Conservation (phyloP, 2,329 filamentous ascomycete genomes). For the Claviceps africana region DNA sequence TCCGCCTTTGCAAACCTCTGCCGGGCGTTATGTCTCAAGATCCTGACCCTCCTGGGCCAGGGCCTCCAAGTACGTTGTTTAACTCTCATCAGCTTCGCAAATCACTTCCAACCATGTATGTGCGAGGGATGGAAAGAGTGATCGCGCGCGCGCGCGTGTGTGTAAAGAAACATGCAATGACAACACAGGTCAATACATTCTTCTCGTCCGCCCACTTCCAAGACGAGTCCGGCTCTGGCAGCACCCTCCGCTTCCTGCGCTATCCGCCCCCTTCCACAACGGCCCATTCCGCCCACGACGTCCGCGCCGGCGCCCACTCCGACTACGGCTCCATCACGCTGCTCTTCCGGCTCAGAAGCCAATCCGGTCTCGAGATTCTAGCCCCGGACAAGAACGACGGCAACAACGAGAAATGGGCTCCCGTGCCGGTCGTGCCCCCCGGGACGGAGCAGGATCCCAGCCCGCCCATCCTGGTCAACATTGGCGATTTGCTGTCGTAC, state of each 20-base stretch:
- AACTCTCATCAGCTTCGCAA: not conserved
- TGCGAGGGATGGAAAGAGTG: no score
- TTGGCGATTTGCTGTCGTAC: conserved; percentile 57
- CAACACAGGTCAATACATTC: conserved; percentile 31
- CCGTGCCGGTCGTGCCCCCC: conserved; percentile 52
- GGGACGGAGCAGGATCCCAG: conserved; percentile 42
- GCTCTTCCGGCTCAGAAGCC: conserved; percentile 76
- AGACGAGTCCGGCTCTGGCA: conserved; percentile 33
- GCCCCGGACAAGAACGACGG: conserved; percentile 27
- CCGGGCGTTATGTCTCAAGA: conserved; percentile 53
- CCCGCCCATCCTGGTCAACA: conserved; percentile 70
- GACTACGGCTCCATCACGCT: conserved; percentile 64
- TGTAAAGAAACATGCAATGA: not conserved
- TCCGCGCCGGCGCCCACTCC: conserved; percentile 82
- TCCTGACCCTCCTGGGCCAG: conserved; percentile 64
- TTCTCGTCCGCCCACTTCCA: conserved; percentile 38
- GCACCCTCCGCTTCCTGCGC: conserved; percentile 56
- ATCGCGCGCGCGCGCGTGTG: not conserved
- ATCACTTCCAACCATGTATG: not conserved
- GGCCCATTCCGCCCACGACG: conserved; percentile 37
- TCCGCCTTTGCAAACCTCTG: conserved; percentile 56
- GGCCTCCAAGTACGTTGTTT: conserved; percentile 48
- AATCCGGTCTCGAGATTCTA: conserved; percentile 75
- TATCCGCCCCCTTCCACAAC: conserved; percentile 45
- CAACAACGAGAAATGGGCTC: conserved; percentile 33